These are phyloP conservation scores for Cyberlindnera americana DNA, from an alignment of 805 yeast genomes.

Conservation along the genomic window DNA sequence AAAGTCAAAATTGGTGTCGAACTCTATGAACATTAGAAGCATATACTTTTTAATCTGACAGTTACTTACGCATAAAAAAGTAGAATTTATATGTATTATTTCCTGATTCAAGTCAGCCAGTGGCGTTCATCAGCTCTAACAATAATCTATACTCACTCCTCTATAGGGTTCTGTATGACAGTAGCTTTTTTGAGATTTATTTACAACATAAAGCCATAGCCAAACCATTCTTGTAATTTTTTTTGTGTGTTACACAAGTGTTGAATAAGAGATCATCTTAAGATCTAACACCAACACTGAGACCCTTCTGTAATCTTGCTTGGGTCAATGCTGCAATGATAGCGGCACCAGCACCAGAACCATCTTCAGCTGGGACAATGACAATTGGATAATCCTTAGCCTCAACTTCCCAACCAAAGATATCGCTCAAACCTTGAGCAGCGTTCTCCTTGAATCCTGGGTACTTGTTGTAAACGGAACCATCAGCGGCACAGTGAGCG, in stretches of 20 bases:
- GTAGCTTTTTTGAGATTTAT: too few species aligned
- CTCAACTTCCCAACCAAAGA: slow-evolving; percentile 69
- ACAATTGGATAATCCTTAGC: slow-evolving; percentile 66
- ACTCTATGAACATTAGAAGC: slow-evolving; percentile 30
- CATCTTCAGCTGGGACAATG: slow-evolving; percentile 94
- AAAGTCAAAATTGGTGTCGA: slow-evolving; percentile 51
- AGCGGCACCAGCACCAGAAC: slow-evolving; percentile 98
- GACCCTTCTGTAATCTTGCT: slow-evolving; percentile 67
- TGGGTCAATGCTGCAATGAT: slow-evolving; percentile 93
- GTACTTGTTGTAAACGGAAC: slow-evolving; percentile 91
- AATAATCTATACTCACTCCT: too few species aligned
- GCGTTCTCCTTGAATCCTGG: slow-evolving; percentile 91
- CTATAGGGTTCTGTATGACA: too few species aligned
- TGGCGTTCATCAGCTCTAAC: too few species aligned
- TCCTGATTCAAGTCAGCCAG: too few species aligned
- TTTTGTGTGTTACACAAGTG: too few species aligned
- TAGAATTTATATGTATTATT: too few species aligned
- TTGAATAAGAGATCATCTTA: neutral
- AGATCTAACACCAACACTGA: slow-evolving; percentile 54
- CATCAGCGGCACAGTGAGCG: slow-evolving; percentile 94
- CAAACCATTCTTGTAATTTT: neutral
- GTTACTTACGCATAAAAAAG: too few species aligned
- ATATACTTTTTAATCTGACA: too few species aligned
- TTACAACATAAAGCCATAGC: neutral
- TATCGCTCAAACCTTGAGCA: slow-evolving; percentile 82